Conservation (phyloP, 495 filamentous ascomycete genomes). For the Achaetomiella virescens region DNA sequence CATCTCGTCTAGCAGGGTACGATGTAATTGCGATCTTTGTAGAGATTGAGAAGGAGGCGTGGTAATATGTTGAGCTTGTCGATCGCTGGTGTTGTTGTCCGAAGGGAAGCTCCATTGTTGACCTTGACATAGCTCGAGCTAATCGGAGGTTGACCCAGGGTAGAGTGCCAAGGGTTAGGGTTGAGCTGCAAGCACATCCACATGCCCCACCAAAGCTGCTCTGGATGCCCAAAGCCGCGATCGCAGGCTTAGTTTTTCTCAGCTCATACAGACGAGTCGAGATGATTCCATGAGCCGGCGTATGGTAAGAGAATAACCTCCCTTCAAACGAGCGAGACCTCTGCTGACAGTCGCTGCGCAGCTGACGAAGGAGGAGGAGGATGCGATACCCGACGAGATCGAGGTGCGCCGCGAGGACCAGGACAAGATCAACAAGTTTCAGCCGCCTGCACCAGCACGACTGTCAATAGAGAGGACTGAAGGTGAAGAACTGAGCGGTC, state of each 20-base stretch:
- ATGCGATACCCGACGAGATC: slow-evolving; percentile 66
- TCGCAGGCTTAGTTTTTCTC: not conserved
- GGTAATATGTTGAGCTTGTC: not conserved
- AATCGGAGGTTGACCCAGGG: no score
- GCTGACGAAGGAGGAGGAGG: slow-evolving; percentile 91
- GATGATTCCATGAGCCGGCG: slow-evolving; percentile 32
- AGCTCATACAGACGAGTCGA: not conserved
- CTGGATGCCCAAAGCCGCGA: not conserved
- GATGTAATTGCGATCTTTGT: no score
- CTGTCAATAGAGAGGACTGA: slow-evolving; percentile 72
- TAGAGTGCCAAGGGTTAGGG: not conserved
- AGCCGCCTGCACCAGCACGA: slow-evolving; percentile 89
- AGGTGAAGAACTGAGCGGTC: slow-evolving; percentile 57
- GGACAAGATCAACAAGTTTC: slow-evolving; percentile 97
- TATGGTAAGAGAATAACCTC: slow-evolving; percentile 29
- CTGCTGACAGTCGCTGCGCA: slow-evolving; percentile 33
- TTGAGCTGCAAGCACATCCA: not conserved
- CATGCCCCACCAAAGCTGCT: not conserved
- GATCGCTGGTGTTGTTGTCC: no score
- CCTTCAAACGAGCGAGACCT: not conserved
- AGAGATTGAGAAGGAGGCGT: no score
- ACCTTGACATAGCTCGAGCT: no score
- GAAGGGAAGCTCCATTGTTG: no score
- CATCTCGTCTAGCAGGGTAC: slow-evolving; percentile 41
- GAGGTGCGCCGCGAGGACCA: slow-evolving; percentile 95